Percentiles rank a stretch among this genome's conserved stretches.
These are phyloP conservation scores for Alternaria consortialis DNA, from an alignment of 2,329 filamentous ascomycete genomes.

Conservation along the genomic window DNA sequence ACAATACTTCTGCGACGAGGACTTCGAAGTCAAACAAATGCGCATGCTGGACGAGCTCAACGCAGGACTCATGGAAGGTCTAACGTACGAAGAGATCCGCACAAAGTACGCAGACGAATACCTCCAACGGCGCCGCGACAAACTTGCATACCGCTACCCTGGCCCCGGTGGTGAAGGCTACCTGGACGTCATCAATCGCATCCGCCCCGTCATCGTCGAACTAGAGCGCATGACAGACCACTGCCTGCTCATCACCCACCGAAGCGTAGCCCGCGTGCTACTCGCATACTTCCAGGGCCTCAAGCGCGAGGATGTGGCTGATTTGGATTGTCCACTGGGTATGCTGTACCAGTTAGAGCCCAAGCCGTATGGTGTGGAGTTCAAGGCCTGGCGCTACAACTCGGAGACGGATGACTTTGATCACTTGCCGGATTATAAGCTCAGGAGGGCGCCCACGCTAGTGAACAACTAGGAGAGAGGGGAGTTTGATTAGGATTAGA, in stretches of 20 bases:
- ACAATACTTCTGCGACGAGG: constrained; percentile 91
- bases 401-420: constrained; percentile 81
- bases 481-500: not conserved
- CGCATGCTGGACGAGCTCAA: constrained; percentile 98
- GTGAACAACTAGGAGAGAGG: constrained; percentile 23
- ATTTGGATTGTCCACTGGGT: constrained; percentile 91
- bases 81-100: constrained; percentile 92
- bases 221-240: constrained; percentile 97
- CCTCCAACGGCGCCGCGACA: constrained; percentile 78
- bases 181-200: constrained; percentile 93
- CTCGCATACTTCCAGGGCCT: constrained; percentile 97
- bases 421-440: constrained; percentile 82
- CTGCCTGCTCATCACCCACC: constrained; percentile 89
- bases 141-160: constrained; percentile 95
- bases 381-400: constrained; percentile 94
- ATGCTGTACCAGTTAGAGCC: constrained; percentile 96
- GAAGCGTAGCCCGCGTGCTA: constrained; percentile 88
- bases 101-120: constrained; percentile 83
- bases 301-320: constrained; percentile 88
- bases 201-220: constrained; percentile 95
- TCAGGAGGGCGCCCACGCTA: constrained; percentile 63
- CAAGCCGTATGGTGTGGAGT: constrained; percentile 96
- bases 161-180: constrained; percentile 96
- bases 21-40: constrained; percentile 95
- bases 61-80: constrained; percentile 88